These are phyloP conservation scores for Phytopythium sindhum DNA, from an alignment of 352 stramenopile genomes.

Conservation along the genomic window DNA sequence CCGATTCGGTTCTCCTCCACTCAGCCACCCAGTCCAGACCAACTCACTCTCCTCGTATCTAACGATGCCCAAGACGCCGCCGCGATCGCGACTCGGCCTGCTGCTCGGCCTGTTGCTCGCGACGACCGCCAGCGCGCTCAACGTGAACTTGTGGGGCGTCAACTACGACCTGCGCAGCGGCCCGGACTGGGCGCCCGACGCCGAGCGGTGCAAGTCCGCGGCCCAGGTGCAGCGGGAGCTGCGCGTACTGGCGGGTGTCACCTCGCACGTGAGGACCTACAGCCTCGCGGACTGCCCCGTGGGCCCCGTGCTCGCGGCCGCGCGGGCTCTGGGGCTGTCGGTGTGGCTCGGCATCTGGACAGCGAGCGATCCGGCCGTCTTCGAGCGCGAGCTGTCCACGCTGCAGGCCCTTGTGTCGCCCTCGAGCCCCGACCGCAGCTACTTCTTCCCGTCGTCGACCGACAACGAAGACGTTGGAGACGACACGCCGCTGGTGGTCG, in stretches of 20 bases:
- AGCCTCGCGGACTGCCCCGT: conserved; percentile 59
- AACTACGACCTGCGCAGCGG: conserved; percentile 68
- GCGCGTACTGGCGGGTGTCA: conserved; percentile 35
- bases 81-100: not conserved
- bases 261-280: conserved; percentile 46
- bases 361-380: conserved; percentile 21
- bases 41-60: conserved; percentile 5
- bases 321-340: conserved; percentile 36
- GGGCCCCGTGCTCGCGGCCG: conserved; percentile 31
- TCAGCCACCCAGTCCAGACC: not conserved
- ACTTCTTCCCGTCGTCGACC: conserved; percentile 9
- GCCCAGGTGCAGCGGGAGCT: conserved; percentile 40
- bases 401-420: conserved; percentile 31
- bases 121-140: conserved; percentile 6
- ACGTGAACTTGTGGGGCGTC: conserved; percentile 51
- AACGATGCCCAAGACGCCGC: not conserved
- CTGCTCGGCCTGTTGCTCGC: conserved; percentile 5
- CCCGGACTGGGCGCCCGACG: conserved; percentile 44
- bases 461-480: conserved; percentile 4
- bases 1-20: not conserved
- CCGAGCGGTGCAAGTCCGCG: conserved; percentile 45
- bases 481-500: conserved; percentile 17
- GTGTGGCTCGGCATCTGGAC: conserved; percentile 69
- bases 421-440: not conserved
- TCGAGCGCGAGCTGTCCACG: conserved; percentile 33